Base-by-base conservation (phyloP, 495 filamentous ascomycete species). In the Penicillium psychrofluorescens region DNA sequence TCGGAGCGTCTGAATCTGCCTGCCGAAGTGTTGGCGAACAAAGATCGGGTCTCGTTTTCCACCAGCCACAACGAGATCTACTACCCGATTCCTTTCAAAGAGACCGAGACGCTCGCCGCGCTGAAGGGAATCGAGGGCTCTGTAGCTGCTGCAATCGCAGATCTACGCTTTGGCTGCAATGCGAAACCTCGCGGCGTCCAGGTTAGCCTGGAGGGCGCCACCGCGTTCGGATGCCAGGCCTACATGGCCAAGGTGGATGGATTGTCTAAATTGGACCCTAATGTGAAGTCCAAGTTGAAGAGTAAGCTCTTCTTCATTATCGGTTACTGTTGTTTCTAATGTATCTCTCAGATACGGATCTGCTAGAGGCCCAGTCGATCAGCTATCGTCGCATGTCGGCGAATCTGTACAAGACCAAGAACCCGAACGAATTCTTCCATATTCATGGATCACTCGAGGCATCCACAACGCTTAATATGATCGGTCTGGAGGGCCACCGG, bases 361-460 rank as follows among this genome's bases (percentile, higher is more conserved):
- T 86, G 15, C 65, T 84, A 40, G 64, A 68, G 38, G 84, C 85
- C 6, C 85, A 88, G 56, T 85, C 84, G 3, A 79, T 80, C 53
- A 68, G 80, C 12, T 88, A 90, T 55, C 77, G 84, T 29, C 78
- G 85, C 32, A 73, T 88, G 51, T 85, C 84, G 22, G 84, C 84
- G 11, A 87, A 86, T 58, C 64, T 88, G 10, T 90, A 88, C 65
- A 72, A 75, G 46, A 88, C 84, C 6, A 82, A 78, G 56, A 75
- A 71, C 38, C 68, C 63, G 22, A 76, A 71, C 36, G 72, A 83
- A 52, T 90, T 74, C 56, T 89, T 83, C 56, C 86, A 90, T 55
- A 85, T 88, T 43, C 85, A 89, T 59, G 85, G 85, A 28, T 88
- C 85, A 1, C 59, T 90, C 9, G 82, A 87, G 45, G 85, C 85